Conservation (phyloP, 2,329 filamentous ascomycete species). For the Arthroderma uncinatum region DNA sequence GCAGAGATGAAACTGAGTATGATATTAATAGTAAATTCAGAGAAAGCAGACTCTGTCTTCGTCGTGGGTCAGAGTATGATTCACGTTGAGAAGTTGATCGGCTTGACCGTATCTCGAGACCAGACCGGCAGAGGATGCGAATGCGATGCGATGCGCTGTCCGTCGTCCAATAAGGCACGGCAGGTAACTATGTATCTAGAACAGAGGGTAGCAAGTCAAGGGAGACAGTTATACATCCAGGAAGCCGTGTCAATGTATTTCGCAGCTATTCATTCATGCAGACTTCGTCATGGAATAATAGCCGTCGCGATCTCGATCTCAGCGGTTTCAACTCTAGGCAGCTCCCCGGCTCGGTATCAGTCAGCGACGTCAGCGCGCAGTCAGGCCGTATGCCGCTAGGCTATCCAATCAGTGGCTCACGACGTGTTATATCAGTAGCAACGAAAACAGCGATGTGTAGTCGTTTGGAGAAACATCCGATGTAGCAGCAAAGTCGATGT, state of each 20-base stretch:
- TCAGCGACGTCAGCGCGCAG: too few relatives aligned
- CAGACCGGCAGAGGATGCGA: too few relatives aligned
- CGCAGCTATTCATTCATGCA: background rate
- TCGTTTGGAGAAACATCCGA: background rate
- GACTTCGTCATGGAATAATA: background rate
- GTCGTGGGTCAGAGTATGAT: background rate
- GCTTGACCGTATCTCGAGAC: too few relatives aligned
- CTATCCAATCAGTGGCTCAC: too few relatives aligned
- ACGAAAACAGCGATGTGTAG: too few relatives aligned
- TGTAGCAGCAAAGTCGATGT: background rate
- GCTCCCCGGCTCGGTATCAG: background rate
- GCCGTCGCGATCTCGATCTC: background rate
- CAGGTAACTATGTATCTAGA: background rate
- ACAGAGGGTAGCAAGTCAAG: background rate
- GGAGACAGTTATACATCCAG: background rate
- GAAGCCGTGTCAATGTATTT: background rate
- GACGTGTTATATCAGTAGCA: too few relatives aligned
- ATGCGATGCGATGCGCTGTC: slow-evolving; percentile 4
- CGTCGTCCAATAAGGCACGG: background rate
- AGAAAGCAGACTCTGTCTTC: background rate
- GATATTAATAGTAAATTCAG: background rate
- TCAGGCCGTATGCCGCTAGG: too few relatives aligned
- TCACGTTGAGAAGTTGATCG: background rate
- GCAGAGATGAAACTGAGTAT: background rate
- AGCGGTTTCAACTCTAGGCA: background rate